Evolutionary conservation across 164 flowering plant genomes (phyloP), one percentile per base, ranked within the genome.

Genomic region (Piper betle): DNA sequence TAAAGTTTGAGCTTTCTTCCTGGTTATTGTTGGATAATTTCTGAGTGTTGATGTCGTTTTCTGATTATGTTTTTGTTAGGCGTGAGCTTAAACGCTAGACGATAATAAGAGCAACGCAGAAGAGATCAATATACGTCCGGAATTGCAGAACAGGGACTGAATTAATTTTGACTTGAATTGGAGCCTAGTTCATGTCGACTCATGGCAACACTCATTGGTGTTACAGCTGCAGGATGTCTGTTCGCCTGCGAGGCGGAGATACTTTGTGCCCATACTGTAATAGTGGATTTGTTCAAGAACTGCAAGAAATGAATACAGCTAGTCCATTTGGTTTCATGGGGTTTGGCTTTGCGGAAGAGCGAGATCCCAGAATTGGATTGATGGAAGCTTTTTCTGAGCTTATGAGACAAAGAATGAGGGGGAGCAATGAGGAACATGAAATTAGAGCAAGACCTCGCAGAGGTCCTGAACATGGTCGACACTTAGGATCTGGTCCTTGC

Each of bases 171-270:
- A 25, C 33, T 2, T 25, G 33, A 25, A 25, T 25, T 25, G 33
- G 33, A 25, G 33, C 33, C 33, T 25, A 25, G 33, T 25, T 63
- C 68, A 89, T 86, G 95, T 77, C 90, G 63, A 75, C 78, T 54
- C 59, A 80, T 56, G 75, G 87, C 61, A 79, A 72, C 64, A 83
- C 94, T 25, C 91, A 91, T 66, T 88, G 91, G 93, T 91, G 96
- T 74, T 75, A 86, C 77, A 71, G 71, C 58, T 88, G 94, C 76
- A 70, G 71, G 59, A 74, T 77, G 40, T 79, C 88, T 20, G 84
- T 91, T 57, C 77, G 80, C 8, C 76, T 88, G 58, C 74, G 74
- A n/a, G 79, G 76, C 10, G 65, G 71, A 56, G 83, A 81, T 61
- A 42, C 79, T 25, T 68, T 64, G 43, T 91, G 96, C 69, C 71